These are phyloP conservation scores for Solanum virginianum DNA, from an alignment of 257 asterid genomes.

Conservation along the genomic window DNA sequence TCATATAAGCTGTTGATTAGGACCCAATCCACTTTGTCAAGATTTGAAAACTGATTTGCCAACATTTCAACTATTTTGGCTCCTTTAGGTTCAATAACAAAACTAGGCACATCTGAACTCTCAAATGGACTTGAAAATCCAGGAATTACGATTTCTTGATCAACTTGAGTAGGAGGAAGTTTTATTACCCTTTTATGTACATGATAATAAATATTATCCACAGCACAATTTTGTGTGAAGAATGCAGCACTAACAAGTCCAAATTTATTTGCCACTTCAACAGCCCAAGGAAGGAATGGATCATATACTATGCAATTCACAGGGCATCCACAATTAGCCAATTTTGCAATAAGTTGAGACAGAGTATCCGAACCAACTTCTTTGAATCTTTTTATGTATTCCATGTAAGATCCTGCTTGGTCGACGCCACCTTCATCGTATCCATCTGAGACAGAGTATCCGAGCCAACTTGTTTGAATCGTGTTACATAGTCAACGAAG, in stretches of 20 bases:
- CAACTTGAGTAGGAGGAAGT: background rate
- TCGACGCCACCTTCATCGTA: too few species aligned
- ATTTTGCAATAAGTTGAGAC: too few species aligned
- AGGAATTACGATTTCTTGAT: background rate
- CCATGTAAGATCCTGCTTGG: too few species aligned
- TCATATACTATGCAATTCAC: too few species aligned
- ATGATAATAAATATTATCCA: conserved; percentile 4
- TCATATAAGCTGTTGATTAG: conserved; percentile 3
- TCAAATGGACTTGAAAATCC: background rate
- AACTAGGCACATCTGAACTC: conserved; percentile 2
- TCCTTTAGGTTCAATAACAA: background rate
- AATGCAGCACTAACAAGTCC: conserved; percentile 4
- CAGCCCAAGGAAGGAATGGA: too few species aligned
- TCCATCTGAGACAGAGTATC: too few species aligned
- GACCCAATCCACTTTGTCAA: conserved; percentile 7
- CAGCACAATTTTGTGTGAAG: conserved; percentile 10
- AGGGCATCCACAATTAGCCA: too few species aligned
- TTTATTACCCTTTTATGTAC: background rate
- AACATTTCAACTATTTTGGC: background rate
- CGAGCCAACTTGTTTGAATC: too few species aligned
- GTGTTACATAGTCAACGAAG: too few species aligned
- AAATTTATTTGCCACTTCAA: too few species aligned
- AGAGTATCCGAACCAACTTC: too few species aligned
- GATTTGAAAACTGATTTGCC: background rate
- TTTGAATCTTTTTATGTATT: too few species aligned